These are phyloP conservation scores for Fomitopsis betulina DNA, from an alignment of 1,284 basidiomycete genomes.

Conservation along the genomic window DNA sequence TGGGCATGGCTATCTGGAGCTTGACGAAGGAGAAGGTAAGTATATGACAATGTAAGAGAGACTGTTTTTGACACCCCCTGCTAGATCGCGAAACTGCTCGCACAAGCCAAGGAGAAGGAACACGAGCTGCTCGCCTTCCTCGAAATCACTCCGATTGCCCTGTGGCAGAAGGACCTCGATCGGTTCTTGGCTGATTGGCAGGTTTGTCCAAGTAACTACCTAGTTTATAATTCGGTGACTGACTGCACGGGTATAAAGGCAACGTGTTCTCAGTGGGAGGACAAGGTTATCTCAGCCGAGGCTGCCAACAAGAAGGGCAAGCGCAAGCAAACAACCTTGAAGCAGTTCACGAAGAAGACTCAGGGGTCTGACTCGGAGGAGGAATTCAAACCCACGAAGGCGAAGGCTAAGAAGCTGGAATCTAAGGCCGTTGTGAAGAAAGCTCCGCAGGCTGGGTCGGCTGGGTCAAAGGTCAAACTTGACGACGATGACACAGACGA, in stretches of 20 bases:
- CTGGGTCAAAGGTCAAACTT: slow-evolving; percentile 28
- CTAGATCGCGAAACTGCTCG: slow-evolving; percentile 82
- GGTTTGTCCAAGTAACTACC: slow-evolving; percentile 37
- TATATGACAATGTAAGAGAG: neutral
- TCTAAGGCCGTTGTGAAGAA: slow-evolving; percentile 23
- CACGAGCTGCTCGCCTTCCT: slow-evolving; percentile 78
- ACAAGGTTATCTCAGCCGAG: slow-evolving; percentile 46
- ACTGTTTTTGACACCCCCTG: slow-evolving; percentile 5
- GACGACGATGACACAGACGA: slow-evolving; percentile 21
- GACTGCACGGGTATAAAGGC: slow-evolving; percentile 36
- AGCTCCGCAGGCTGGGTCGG: slow-evolving; percentile 19
- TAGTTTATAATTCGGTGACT: neutral
- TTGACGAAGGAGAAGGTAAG: slow-evolving; percentile 90
- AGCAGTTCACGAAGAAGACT: slow-evolving; percentile 41
- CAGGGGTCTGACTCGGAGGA: slow-evolving; percentile 55
- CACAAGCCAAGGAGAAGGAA: slow-evolving; percentile 84
- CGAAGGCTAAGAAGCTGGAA: slow-evolving; percentile 35
- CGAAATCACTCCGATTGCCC: slow-evolving; percentile 73
- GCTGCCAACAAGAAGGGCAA: slow-evolving; percentile 58
- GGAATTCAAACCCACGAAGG: slow-evolving; percentile 74
- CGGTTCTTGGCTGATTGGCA: slow-evolving; percentile 83
- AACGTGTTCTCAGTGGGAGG: slow-evolving; percentile 57
- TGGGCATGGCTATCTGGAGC: slow-evolving; percentile 95
- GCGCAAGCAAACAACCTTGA: slow-evolving; percentile 73
- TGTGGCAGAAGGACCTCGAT: slow-evolving; percentile 93